Evolutionary conservation across 2,329 filamentous ascomycete genomes (phyloP).

Genomic region (Aspergillus quadricinctus): DNA sequence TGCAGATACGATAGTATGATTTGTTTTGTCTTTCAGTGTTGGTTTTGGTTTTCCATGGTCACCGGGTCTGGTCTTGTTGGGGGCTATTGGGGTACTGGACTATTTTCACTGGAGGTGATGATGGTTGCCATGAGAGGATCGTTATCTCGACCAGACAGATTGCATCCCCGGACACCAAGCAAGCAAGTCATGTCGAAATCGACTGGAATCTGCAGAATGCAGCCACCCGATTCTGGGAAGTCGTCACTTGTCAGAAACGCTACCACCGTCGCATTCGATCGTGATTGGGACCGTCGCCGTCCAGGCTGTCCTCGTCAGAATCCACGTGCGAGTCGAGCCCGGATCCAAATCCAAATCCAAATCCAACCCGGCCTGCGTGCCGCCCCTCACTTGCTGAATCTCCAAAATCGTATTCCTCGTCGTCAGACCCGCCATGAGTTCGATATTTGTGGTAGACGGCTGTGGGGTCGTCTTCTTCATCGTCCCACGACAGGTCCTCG

Average conservation of each 20-base stretch:
- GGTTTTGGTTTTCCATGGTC: background rate
- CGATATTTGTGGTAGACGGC: conserved; percentile 40
- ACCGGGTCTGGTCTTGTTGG: background rate
- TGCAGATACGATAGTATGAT: background rate
- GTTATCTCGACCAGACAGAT: background rate
- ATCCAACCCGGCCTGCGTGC: conserved; percentile 17
- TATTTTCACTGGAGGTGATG: background rate
- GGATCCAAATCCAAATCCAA: conserved; percentile 16
- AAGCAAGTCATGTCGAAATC: background rate
- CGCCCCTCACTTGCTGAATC: conserved; percentile 31
- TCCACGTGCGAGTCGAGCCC: conserved; percentile 21
- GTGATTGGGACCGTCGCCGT: conserved; percentile 1
- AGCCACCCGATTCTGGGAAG: background rate
- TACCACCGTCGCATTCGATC: conserved; percentile 1
- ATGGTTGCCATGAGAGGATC: background rate
- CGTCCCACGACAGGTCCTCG: conserved; percentile 46
- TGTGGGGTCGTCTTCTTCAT: conserved; percentile 40
- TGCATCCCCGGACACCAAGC: background rate
- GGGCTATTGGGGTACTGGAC: too few species aligned
- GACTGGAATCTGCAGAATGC: background rate
- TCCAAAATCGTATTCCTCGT: conserved; percentile 42
- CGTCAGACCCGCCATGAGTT: conserved; percentile 37
- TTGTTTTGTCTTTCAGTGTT: background rate
- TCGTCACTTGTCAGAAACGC: background rate
- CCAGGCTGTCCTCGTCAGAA: conserved; percentile 24